These are phyloP conservation scores for Bassia scoparia DNA, from an alignment of 148 eudicot genomes.

Conservation along the genomic window DNA sequence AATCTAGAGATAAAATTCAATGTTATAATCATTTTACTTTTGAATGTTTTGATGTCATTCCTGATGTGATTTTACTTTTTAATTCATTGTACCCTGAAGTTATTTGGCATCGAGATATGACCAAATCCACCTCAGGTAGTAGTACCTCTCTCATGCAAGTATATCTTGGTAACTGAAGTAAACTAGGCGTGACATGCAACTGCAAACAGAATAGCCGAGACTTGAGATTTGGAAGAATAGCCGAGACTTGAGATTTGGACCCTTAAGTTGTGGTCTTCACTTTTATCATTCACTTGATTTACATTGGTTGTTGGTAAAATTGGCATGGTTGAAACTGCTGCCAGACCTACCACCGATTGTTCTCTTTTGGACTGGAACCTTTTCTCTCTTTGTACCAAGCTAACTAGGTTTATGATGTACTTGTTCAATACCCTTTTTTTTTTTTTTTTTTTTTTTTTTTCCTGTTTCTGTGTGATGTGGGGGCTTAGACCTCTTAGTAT, in stretches of 20 bases:
- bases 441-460: not conserved
- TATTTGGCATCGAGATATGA: not conserved
- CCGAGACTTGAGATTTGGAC: too few relatives aligned
- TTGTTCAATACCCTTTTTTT: too few relatives aligned
- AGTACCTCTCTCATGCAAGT: not conserved
- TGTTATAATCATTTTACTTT: not conserved
- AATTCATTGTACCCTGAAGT: not conserved
- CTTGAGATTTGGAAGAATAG: too few relatives aligned
- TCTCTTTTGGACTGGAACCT: not conserved
- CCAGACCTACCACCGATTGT: too few relatives aligned
- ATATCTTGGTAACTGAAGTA: not conserved
- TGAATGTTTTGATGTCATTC: conserved; percentile 7
- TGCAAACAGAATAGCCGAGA: not conserved
- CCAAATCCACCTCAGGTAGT: not conserved
- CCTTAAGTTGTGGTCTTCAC: too few relatives aligned
- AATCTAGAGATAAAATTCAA: not conserved
- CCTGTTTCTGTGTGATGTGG: not conserved
- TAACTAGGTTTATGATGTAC: not conserved
- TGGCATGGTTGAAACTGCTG: not conserved
- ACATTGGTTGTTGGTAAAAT: not conserved
- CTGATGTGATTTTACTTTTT: not conserved
- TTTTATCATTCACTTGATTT: too few relatives aligned
- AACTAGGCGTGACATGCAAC: not conserved
- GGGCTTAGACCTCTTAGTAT: not conserved
- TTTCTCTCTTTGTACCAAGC: not conserved